Percentiles rank a stretch among this genome's conserved stretches.
phyloP scores from a whole-genome alignment of 352 stramenopile species.

The Globisporangium cederbergense region DNA sequence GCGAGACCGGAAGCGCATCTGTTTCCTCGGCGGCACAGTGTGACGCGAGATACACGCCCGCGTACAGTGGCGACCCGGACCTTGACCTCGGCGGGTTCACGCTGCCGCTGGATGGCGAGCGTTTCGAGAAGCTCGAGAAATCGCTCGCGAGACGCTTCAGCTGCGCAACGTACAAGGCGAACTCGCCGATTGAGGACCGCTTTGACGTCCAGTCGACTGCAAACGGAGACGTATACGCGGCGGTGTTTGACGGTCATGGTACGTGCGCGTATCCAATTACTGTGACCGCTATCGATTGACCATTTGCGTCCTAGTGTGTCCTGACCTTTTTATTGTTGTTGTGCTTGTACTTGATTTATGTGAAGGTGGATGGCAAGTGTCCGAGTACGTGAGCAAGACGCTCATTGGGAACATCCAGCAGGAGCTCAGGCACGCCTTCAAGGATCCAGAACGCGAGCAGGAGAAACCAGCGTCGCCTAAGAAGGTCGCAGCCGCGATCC shows the following conservation, averaged over 20 bases:
- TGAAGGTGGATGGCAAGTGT: slow-evolving; percentile 87
- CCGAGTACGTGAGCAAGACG: slow-evolving; percentile 81
- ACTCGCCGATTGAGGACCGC: slow-evolving; percentile 80
- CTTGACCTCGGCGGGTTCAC: slow-evolving; percentile 37
- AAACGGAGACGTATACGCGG: slow-evolving; percentile 80
- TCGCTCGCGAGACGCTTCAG: slow-evolving; percentile 48
- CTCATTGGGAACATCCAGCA: slow-evolving; percentile 82
- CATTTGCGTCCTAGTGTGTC: no score
- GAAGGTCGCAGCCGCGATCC: slow-evolving; percentile 63
- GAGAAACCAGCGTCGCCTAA: slow-evolving; percentile 32
- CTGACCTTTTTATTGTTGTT: no score
- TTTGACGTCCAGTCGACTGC: slow-evolving; percentile 65
- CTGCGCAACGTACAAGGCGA: slow-evolving; percentile 63
- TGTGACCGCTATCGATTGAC: neutral
- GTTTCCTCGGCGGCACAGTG: slow-evolving; percentile 36
- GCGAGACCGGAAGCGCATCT: slow-evolving; percentile 17
- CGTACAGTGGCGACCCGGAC: slow-evolving; percentile 23
- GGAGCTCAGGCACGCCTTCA: slow-evolving; percentile 53
- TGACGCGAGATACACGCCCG: slow-evolving; percentile 46
- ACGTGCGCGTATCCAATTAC: slow-evolving; percentile 2
- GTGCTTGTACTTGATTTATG: no score
- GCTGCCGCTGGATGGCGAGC: slow-evolving; percentile 52
- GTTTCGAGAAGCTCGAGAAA: slow-evolving; percentile 38
- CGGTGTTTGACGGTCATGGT: slow-evolving; percentile 91
- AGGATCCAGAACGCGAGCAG: slow-evolving; percentile 22